Base-by-base conservation (phyloP, 116 monocot genomes). In the Trichopus zeylanicus region DNA sequence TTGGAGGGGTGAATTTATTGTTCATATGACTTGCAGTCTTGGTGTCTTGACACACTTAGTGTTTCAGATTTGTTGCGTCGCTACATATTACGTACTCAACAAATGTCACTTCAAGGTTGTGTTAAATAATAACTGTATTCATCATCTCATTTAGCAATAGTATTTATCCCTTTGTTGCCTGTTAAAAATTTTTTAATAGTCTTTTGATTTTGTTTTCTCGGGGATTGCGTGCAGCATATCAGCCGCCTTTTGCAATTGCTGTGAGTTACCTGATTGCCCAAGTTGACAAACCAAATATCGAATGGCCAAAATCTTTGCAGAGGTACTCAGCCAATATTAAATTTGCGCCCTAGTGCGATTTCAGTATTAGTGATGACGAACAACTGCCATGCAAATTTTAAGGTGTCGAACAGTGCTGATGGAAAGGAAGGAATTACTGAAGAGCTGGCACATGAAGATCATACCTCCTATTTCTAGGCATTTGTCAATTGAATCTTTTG, bases 201-300 rank as follows among this genome's bases (percentile, higher is more conserved):
- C 11, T 56, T 38, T 42, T 66, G 62, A 47, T 23, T 47, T 54
- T 51, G 51, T 39, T 7, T 18, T 57, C 5, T 46, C 33, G 39
- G 13, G 39, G 66, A 70, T 64, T 37, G 67, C 62, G 63, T 71
- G 42, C 73, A 98, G 98, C 57, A 55, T 91, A 91, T 83, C 98
- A 98, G 65, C 88, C 91, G 54, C 64, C 67, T 48, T 31, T 75
- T 55, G 83, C 71, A 38, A 81, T 98, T 34, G 48, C 47, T 53
- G 58, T 88, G 49, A 84, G 75, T 57, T 72, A 61, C 28, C 56
- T 88, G 26, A 70, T 98, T 66, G 70, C 91, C 51, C 91, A 78
- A 71, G 78, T 88, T 61, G 85, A 78, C 30, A 98, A 73, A 54
- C 98, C 98, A 73, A 81, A 88, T 53, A 91, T 98, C 60, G 92